Conservation (phyloP, 2,329 filamentous ascomycete genomes). For the Fusarium torulosum region DNA sequence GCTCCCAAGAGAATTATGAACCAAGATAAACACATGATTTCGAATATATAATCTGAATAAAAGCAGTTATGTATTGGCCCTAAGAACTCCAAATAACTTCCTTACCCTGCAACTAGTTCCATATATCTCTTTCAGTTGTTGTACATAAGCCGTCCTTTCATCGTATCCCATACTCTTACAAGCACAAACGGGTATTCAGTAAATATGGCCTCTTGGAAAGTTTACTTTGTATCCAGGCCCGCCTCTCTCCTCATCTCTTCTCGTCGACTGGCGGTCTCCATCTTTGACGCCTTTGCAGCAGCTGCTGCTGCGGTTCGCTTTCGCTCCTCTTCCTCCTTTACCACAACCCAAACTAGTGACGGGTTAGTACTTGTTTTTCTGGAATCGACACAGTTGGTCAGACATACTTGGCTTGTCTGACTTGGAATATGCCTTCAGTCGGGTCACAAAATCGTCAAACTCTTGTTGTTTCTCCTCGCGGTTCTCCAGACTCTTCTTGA, state of each 20-base stretch:
- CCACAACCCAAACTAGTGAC: slow-evolving; percentile 63
- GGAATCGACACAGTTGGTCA: neutral
- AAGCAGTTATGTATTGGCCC: slow-evolving; percentile 18
- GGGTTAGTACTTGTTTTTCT: slow-evolving; percentile 23
- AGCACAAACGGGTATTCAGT: slow-evolving; percentile 15
- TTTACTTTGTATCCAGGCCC: slow-evolving; percentile 56
- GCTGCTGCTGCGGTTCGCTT: slow-evolving; percentile 55
- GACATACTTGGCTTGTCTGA: slow-evolving; percentile 88
- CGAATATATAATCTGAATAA: neutral
- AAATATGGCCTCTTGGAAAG: neutral
- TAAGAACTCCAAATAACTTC: slow-evolving; percentile 35
- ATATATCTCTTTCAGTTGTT: slow-evolving; percentile 26
- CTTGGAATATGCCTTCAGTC: slow-evolving; percentile 89
- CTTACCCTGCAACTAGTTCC: slow-evolving; percentile 16
- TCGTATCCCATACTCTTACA: slow-evolving; percentile 45
- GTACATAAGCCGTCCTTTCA: slow-evolving; percentile 35
- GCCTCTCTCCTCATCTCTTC: slow-evolving; percentile 65
- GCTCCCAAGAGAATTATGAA: neutral
- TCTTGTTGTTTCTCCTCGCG: slow-evolving; percentile 82
- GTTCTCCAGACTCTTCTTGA: slow-evolving; percentile 85
- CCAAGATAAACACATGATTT: neutral
- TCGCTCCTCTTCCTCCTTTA: slow-evolving; percentile 62
- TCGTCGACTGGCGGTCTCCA: slow-evolving; percentile 59
- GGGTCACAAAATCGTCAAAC: slow-evolving; percentile 87
- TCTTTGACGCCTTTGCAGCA: slow-evolving; percentile 54